A percentile compares a stretch with the other conserved stretches of the same genome.
phyloP scores from a whole-genome alignment of 2,329 filamentous ascomycete species.

The Verticillium zaregamsianum region DNA sequence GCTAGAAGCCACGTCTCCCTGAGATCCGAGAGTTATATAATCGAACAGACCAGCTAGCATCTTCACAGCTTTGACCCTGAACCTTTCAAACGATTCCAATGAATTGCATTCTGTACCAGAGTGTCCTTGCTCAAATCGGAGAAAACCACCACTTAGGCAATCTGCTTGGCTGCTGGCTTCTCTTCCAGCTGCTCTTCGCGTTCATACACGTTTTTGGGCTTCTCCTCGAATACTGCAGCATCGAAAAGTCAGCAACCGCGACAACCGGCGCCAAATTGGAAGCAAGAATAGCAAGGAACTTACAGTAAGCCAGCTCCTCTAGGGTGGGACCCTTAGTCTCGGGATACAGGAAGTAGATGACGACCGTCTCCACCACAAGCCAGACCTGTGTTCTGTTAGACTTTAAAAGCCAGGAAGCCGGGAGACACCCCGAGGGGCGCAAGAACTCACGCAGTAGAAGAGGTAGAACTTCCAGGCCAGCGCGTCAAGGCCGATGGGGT shows the following conservation, averaged over 20 bases:
- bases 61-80: no score
- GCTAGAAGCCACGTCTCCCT: no score
- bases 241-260: not conserved
- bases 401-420: constrained; percentile 33
- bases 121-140: no score
- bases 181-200: not conserved
- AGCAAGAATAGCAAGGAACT: not conserved
- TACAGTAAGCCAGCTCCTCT: constrained; percentile 51
- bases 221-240: not conserved
- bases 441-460: constrained; percentile 36
- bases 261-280: no score
- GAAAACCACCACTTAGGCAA: not conserved
- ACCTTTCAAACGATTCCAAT: no score
- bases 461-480: constrained; percentile 54
- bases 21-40: no score
- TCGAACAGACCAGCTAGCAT: no score
- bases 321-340: constrained; percentile 62
- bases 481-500: constrained; percentile 45
- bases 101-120: no score
- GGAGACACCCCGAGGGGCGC: constrained; percentile 20
- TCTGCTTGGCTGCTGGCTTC: not conserved
- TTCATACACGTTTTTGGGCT: not conserved
- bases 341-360: constrained; percentile 49
- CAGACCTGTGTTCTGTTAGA: constrained; percentile 16
- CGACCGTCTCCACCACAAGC: constrained; percentile 5